Evolutionary conservation across 768 basidiomycete genomes (phyloP).

Genomic region (Leccinum boreale): DNA sequence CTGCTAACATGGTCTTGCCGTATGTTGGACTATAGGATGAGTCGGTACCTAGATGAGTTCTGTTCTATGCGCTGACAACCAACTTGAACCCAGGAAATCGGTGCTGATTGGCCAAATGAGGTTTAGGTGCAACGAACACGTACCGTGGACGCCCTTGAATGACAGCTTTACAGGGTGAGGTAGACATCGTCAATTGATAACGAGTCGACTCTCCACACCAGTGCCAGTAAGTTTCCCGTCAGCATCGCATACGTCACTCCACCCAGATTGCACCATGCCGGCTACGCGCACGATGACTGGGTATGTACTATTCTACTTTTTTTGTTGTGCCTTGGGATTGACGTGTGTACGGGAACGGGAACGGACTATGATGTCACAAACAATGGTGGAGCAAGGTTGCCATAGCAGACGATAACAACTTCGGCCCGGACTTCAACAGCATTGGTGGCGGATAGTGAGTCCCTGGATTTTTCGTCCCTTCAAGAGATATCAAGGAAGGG

Average conservation of each 20-base stretch:
- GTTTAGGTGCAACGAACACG: neutral
- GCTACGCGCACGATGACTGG: slow-evolving; percentile 25
- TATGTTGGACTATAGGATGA: neutral
- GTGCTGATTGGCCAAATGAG: slow-evolving; percentile 15
- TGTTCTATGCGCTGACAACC: neutral
- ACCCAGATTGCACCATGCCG: slow-evolving; percentile 28
- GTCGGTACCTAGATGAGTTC: neutral
- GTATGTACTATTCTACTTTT: slow-evolving; percentile 10
- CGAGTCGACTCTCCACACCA: slow-evolving; percentile 24
- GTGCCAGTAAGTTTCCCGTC: slow-evolving; percentile 6
- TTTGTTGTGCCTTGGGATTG: neutral
- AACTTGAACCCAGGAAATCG: slow-evolving; percentile 15
- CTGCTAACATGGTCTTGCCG: neutral
- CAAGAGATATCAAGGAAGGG: neutral
- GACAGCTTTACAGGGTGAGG: slow-evolving; percentile 13
- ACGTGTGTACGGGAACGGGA: neutral
- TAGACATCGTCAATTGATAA: slow-evolving; percentile 31
- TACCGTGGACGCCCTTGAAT: neutral
- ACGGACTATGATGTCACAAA: slow-evolving; percentile 25
- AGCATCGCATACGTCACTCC: neutral
- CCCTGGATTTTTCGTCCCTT: neutral
- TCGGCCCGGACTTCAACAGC: slow-evolving; percentile 31
- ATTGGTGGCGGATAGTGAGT: slow-evolving; percentile 32
- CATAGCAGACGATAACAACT: slow-evolving; percentile 22
- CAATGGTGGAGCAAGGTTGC: slow-evolving; percentile 30